These are phyloP conservation scores for Thuja plicata DNA, from an alignment of 83 land plant genomes.

Conservation along the genomic window DNA sequence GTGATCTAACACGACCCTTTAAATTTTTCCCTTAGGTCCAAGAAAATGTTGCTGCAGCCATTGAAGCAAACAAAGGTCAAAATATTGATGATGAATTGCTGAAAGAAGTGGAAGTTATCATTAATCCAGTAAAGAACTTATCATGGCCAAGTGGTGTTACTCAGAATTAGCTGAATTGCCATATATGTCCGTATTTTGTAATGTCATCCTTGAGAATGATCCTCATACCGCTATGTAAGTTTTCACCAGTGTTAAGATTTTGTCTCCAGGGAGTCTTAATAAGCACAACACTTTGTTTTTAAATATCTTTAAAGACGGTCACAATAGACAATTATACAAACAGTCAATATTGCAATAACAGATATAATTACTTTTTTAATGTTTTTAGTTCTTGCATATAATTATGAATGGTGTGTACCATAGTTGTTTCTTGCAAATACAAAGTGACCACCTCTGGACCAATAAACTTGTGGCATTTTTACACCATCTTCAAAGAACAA, in stretches of 20 bases:
- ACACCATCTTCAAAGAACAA: background rate
- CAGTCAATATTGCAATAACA: background rate
- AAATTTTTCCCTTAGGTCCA: constrained; percentile 39
- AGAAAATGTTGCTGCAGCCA: constrained; percentile 66
- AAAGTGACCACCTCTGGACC: background rate
- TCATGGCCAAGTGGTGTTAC: constrained; percentile 72
- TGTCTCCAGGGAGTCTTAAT: background rate
- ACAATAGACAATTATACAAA: background rate
- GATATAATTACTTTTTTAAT: background rate
- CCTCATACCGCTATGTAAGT: background rate
- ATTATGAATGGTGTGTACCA: background rate
- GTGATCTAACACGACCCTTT: background rate
- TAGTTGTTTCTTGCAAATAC: background rate
- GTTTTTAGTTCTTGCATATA: background rate
- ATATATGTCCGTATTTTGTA: background rate
- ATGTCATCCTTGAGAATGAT: background rate
- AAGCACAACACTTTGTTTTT: background rate
- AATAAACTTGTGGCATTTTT: background rate
- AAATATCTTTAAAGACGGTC: no score
- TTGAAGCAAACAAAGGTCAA: constrained; percentile 33
- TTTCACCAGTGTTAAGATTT: background rate
- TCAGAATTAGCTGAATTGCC: constrained; percentile 23
- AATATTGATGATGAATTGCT: constrained; percentile 42
- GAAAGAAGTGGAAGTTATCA: constrained; percentile 53
- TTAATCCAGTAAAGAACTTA: constrained; percentile 66